These are phyloP conservation scores for Trichoderma oligosporum DNA, from an alignment of 2,329 filamentous ascomycete species.

Conservation along the genomic window DNA sequence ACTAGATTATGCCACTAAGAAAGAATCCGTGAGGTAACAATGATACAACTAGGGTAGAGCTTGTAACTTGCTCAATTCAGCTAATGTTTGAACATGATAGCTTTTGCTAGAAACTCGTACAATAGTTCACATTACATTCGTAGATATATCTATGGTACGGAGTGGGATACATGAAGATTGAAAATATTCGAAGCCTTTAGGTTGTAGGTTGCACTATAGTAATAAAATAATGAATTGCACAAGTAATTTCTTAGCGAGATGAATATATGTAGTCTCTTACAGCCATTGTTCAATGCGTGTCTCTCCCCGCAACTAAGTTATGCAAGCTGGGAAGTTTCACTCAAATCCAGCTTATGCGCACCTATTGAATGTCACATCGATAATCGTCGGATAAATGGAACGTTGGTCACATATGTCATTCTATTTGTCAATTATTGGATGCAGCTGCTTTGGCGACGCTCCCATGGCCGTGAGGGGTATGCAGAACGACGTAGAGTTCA, in stretches of 20 bases:
- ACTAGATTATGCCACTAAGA: not conserved
- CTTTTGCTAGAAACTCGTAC: no score
- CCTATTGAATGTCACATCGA: not conserved
- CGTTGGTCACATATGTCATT: not conserved
- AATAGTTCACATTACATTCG: no score
- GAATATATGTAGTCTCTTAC: not conserved
- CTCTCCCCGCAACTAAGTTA: constrained; percentile 11
- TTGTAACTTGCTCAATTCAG: no score
- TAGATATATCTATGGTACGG: no score
- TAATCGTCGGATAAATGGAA: constrained; percentile 4
- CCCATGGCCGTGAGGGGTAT: not conserved
- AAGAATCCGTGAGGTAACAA: not conserved
- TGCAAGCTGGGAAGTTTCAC: constrained; percentile 8
- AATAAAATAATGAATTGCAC: no score
- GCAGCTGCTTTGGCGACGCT: not conserved
- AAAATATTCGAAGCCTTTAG: no score
- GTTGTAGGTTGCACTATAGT: no score
- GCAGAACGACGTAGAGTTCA: not conserved
- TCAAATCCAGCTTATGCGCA: not conserved
- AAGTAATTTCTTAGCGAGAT: not conserved
- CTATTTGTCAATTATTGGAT: not conserved
- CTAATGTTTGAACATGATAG: no score
- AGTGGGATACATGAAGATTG: no score
- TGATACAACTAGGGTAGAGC: not conserved
- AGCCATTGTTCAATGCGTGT: not conserved